phyloP scores from a whole-genome alignment of 1,284 basidiomycete genomes.

The Tylopilus sp. region DNA sequence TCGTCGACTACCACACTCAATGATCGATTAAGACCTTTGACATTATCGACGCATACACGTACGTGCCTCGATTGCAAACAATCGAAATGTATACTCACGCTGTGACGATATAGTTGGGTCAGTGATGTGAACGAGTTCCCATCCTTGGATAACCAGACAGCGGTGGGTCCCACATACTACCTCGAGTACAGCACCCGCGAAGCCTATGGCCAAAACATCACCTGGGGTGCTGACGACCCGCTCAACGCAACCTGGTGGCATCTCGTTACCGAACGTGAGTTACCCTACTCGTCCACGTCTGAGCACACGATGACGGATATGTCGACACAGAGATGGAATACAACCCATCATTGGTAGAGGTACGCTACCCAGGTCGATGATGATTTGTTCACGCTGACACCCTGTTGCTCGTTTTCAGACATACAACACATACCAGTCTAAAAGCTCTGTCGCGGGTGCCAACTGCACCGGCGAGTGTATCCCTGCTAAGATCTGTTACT shows the following conservation, averaged over 20 bases:
- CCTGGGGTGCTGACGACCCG: constrained; percentile 55
- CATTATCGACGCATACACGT: no score
- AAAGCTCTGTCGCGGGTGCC: constrained; percentile 46
- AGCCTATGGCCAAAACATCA: constrained; percentile 54
- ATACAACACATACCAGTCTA: constrained; percentile 58
- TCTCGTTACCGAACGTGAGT: constrained; percentile 48
- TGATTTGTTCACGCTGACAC: constrained; percentile 2
- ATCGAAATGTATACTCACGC: no score
- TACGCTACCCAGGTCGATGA: constrained; percentile 15
- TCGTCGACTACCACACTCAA: no score
- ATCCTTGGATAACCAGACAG: constrained; percentile 43
- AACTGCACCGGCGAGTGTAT: constrained; percentile 53
- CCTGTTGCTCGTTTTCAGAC: constrained; percentile 26
- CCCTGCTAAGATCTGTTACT: constrained; percentile 58
- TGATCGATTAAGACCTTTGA: no score
- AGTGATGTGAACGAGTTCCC: constrained; percentile 50
- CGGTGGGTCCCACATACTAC: constrained; percentile 52
- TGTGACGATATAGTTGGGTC: constrained; percentile 43
- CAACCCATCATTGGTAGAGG: constrained; percentile 49
- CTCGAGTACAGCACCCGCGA: constrained; percentile 58
- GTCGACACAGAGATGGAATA: constrained; percentile 48
- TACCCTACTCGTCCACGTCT: not conserved
- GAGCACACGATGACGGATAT: not conserved
- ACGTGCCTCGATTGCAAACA: no score
- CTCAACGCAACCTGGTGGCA: constrained; percentile 62